Base-by-base conservation (phyloP, 495 filamentous ascomycete species). In the Xylaria intraflava region DNA sequence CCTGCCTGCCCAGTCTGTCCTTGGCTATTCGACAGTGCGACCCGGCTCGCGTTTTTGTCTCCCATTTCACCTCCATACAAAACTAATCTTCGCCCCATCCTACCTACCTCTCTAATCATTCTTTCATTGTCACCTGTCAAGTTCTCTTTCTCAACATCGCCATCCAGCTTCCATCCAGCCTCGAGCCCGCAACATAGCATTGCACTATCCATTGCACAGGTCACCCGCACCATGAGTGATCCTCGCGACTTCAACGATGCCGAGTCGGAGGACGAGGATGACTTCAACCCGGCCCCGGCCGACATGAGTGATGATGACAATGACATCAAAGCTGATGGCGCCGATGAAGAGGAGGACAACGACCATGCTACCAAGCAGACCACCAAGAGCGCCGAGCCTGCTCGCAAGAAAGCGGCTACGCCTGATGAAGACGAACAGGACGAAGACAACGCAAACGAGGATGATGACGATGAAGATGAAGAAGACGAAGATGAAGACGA, bases 251-350 rank as follows among this genome's bases (percentile, higher is more conserved):
- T 56, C 58, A 62, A 66, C 38, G 53, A 52, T 5, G 45, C 49
- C 59, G 86, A 84, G 51, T 88, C 84, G 49, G 87, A 88, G 20
- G 87, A 90, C 48, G 86, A 90, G 50, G 87, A 89, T 59, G 83
- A 88, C 58, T 91, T 92, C 71, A 90, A 92, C 64, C 88, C 88
- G 26, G 76, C 73, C 22, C 80, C 82, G 9, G 81, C 73, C 45
- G 82, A 86, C 48, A 66, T 84, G 3, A 89, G 86, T 5, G 87
- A 88, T 53, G 80, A 80, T 39, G 87, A 89, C 43, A 72, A 80
- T 39, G 87, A 89, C 43, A 72, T 79, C 45, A 71, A 71, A 12
- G 62, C 66, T 16, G 70, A 74, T 55, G 73, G 78, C 30, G 61
- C 74, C 49, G 64, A 67, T 17, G 65, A 65, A 10, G 62, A 58